phyloP scores from a whole-genome alignment of 202 grass and related monocot species.

The Zizania palustris region DNA sequence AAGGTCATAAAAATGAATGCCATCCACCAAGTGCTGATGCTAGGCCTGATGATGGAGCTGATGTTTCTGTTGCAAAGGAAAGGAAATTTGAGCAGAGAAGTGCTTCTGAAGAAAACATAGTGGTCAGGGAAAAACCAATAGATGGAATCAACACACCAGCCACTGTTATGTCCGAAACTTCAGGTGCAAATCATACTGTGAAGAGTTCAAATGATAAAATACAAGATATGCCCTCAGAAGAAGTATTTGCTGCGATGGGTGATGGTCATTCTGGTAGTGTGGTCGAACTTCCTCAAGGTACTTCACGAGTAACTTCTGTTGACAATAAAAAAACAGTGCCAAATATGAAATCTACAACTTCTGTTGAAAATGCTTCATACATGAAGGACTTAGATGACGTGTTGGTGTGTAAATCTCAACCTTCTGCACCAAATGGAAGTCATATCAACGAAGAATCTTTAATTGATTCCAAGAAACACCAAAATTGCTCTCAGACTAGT shows the following conservation, averaged over 20 bases:
- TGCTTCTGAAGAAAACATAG: slow-evolving; percentile 43
- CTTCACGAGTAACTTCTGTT: neutral
- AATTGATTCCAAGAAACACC: slow-evolving; percentile 41
- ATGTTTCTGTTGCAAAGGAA: slow-evolving; percentile 35
- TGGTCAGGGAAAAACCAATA: slow-evolving; percentile 28
- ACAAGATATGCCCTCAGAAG: slow-evolving; percentile 31
- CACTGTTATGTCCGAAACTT: slow-evolving; percentile 35
- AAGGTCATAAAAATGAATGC: slow-evolving; percentile 81
- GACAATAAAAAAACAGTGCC: slow-evolving; percentile 19
- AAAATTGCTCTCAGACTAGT: slow-evolving; percentile 31
- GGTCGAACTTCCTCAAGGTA: neutral
- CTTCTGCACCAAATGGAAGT: slow-evolving; percentile 30
- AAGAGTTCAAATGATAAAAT: slow-evolving; percentile 36
- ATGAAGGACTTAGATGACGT: slow-evolving; percentile 3
- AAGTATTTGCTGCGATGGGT: neutral
- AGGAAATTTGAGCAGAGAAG: slow-evolving; percentile 23
- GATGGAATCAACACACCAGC: slow-evolving; percentile 24
- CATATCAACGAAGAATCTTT: slow-evolving; percentile 20
- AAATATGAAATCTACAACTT: slow-evolving; percentile 36
- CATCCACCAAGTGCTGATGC: slow-evolving; percentile 49
- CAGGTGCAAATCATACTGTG: slow-evolving; percentile 35
- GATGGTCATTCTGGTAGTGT: neutral
- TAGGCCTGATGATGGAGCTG: slow-evolving; percentile 37
- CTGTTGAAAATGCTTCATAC: slow-evolving; percentile 39
- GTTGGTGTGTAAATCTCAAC: slow-evolving; percentile 28